Conservation (phyloP, 2,329 filamentous ascomycete species). For the Aspergillus sp. region DNA sequence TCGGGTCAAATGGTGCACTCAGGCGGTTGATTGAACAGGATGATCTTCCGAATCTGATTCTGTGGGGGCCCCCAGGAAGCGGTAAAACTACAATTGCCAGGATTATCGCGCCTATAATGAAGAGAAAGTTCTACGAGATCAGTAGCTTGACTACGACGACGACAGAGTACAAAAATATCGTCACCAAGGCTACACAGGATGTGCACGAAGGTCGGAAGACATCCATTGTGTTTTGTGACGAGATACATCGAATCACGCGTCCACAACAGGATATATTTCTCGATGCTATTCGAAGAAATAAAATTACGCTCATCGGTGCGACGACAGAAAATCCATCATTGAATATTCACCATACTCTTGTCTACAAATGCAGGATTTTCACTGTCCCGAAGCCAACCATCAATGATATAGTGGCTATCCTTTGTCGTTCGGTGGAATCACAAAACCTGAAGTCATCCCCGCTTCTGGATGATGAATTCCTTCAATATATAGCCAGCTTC, state of each 20-base stretch:
- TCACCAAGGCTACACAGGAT: slow-evolving; percentile 77
- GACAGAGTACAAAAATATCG: slow-evolving; percentile 90
- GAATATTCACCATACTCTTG: slow-evolving; percentile 79
- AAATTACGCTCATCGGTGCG: slow-evolving; percentile 86
- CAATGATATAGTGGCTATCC: slow-evolving; percentile 67
- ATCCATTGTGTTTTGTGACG: slow-evolving; percentile 96
- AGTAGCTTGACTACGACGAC: slow-evolving; percentile 88
- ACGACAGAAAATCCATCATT: slow-evolving; percentile 98
- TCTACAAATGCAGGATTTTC: slow-evolving; percentile 88
- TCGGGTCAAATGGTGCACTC: slow-evolving; percentile 70
- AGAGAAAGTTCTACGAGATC: slow-evolving; percentile 87
- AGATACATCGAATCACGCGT: slow-evolving; percentile 90
- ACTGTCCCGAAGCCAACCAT: slow-evolving; percentile 71
- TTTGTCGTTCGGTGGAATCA: slow-evolving; percentile 66
- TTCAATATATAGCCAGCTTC: slow-evolving; percentile 78
- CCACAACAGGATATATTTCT: slow-evolving; percentile 93
- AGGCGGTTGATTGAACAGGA: slow-evolving; percentile 81
- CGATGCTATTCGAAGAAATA: slow-evolving; percentile 83
- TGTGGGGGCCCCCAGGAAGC: slow-evolving; percentile 59
- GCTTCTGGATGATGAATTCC: slow-evolving; percentile 70
- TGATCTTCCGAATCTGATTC: slow-evolving; percentile 86
- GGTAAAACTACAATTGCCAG: slow-evolving; percentile 70
- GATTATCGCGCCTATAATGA: slow-evolving; percentile 77
- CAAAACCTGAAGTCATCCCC: slow-evolving; percentile 43
- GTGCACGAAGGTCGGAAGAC: slow-evolving; percentile 74